These are phyloP conservation scores for Ramularia endophylla DNA, from an alignment of 2,329 filamentous ascomycete genomes.

Conservation along the genomic window DNA sequence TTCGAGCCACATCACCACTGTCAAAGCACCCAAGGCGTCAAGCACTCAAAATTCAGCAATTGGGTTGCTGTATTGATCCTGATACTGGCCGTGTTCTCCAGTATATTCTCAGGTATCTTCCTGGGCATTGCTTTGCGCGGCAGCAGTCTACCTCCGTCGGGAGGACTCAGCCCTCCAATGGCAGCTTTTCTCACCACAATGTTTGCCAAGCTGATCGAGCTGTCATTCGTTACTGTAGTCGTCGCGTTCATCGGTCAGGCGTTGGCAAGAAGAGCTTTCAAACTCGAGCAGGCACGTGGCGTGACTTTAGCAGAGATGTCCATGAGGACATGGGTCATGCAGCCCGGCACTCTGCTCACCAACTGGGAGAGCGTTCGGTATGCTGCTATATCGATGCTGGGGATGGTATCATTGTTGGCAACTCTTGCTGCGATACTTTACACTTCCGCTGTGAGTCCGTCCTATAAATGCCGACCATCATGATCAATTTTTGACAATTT, in stretches of 20 bases:
- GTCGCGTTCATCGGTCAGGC: constrained; percentile 70
- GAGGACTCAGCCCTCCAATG: constrained; percentile 52
- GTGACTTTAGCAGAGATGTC: constrained; percentile 70
- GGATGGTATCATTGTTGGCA: constrained; percentile 57
- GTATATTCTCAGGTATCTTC: constrained; percentile 60
- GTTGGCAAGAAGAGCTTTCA: constrained; percentile 62
- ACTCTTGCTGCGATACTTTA: constrained; percentile 65
- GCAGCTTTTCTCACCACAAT: constrained; percentile 63
- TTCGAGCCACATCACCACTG: constrained; percentile 22
- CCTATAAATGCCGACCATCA: background rate
- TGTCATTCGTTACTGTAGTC: constrained; percentile 72
- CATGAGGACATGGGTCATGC: constrained; percentile 63
- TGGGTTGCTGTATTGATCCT: constrained; percentile 46
- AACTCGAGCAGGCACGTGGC: constrained; percentile 46
- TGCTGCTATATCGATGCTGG: constrained; percentile 58
- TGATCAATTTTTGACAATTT: background rate
- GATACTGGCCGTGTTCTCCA: constrained; percentile 55
- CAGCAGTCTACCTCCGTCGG: constrained; percentile 35
- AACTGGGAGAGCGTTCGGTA: constrained; percentile 61
- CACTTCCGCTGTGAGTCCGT: constrained; percentile 52
- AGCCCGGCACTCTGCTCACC: constrained; percentile 60
- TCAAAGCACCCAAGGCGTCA: constrained; percentile 11
- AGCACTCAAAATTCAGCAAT: constrained; percentile 11
- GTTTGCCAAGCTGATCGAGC: constrained; percentile 69
- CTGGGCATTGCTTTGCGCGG: constrained; percentile 56